A percentile compares a stretch with the other conserved stretches of the same genome.
Conservation (phyloP, 1,284 basidiomycete genomes). For the Phlebopus sp. region DNA sequence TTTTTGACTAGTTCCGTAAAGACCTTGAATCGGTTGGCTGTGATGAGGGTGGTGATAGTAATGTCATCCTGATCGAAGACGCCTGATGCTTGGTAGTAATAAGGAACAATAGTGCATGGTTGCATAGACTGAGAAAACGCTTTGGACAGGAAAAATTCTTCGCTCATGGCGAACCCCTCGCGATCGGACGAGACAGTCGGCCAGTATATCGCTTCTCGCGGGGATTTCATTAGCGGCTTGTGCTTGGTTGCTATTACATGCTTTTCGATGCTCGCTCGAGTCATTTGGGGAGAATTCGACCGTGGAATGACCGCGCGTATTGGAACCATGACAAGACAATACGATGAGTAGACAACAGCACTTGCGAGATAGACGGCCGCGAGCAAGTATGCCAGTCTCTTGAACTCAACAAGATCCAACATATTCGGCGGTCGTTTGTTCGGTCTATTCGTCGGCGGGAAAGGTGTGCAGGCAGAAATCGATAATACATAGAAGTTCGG, state of each 20-base stretch:
- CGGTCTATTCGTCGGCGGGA: not conserved
- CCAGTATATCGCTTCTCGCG: slow-evolving; percentile 21
- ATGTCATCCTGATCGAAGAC: slow-evolving; percentile 60
- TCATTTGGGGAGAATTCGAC: not conserved
- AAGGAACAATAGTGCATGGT: slow-evolving; percentile 74
- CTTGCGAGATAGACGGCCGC: slow-evolving; percentile 25
- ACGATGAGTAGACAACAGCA: slow-evolving; percentile 36
- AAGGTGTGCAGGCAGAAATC: too few species aligned
- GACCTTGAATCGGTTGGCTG: slow-evolving; percentile 72
- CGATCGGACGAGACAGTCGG: slow-evolving; percentile 1
- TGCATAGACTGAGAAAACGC: slow-evolving; percentile 65
- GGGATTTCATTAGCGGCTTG: slow-evolving; percentile 3
- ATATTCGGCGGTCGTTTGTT: slow-evolving; percentile 1
- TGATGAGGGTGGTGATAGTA: slow-evolving; percentile 81
- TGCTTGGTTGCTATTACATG: not conserved
- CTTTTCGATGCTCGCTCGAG: not conserved
- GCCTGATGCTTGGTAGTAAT: slow-evolving; percentile 66
- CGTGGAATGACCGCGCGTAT: slow-evolving; percentile 15
- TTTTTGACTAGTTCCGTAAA: slow-evolving; percentile 66
- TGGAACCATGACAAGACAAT: slow-evolving; percentile 26
- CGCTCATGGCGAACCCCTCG: slow-evolving; percentile 34
- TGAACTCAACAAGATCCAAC: slow-evolving; percentile 12
- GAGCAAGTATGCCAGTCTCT: slow-evolving; percentile 18
- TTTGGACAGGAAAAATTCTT: slow-evolving; percentile 57
- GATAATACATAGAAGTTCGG: too few species aligned